phyloP scores from a whole-genome alignment of 139 green algal genomes.

The Nannochloris sp. region DNA sequence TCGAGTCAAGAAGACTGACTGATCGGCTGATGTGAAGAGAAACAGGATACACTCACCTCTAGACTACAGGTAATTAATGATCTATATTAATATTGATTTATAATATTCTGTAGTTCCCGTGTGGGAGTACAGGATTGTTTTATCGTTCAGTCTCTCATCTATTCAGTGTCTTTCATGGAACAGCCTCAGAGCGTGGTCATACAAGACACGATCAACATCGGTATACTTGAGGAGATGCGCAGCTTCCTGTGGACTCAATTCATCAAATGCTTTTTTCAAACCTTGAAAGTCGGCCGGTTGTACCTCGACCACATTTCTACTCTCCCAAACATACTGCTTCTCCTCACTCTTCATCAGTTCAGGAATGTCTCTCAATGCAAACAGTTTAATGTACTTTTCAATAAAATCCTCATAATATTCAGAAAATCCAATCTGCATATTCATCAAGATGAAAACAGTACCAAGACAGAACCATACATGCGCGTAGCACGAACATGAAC shows the following conservation, averaged over 20 bases:
- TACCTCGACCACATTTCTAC: background rate
- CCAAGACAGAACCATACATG: too few relatives aligned
- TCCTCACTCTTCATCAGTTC: background rate
- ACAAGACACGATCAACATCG: background rate
- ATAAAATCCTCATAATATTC: slow-evolving; percentile 5
- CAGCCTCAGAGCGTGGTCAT: background rate
- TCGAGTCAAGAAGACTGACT: too few relatives aligned
- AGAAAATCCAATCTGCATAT: background rate
- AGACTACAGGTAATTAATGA: too few relatives aligned
- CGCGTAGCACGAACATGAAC: too few relatives aligned
- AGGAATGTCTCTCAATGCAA: background rate
- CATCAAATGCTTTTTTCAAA: background rate
- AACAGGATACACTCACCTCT: too few relatives aligned
- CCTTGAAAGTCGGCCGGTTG: background rate
- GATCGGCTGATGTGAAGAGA: too few relatives aligned
- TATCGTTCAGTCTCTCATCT: background rate
- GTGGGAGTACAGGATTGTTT: too few relatives aligned
- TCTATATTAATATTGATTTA: too few relatives aligned
- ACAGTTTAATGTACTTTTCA: background rate
- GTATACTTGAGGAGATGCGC: background rate
- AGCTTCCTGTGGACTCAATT: background rate
- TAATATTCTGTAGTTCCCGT: too few relatives aligned
- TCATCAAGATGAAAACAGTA: too few relatives aligned
- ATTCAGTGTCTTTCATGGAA: background rate
- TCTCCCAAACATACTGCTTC: background rate